Percentiles rank a stretch among this genome's conserved stretches.
These are phyloP conservation scores for Tolypocladium endophyticum DNA, from an alignment of 2,329 filamentous ascomycete species.

Conservation along the genomic window DNA sequence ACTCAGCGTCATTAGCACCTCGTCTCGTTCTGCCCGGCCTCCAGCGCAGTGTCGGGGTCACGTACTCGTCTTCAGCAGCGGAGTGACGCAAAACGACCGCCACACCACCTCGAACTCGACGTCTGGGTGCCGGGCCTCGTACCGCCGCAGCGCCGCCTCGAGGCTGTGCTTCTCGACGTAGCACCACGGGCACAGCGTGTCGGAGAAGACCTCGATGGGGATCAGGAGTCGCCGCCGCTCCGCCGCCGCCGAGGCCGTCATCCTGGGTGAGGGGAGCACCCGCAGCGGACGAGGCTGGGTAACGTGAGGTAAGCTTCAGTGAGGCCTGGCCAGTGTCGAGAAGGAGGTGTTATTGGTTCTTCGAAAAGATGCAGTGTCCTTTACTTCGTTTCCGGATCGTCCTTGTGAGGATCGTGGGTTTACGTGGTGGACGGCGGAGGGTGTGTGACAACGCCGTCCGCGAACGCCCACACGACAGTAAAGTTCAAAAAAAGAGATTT, in stretches of 20 bases:
- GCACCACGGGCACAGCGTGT: constrained; percentile 42
- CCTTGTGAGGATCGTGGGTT: background rate
- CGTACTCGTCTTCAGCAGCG: constrained; percentile 15
- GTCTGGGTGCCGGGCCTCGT: constrained; percentile 27
- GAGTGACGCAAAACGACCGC: constrained; percentile 35
- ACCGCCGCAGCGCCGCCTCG: constrained; percentile 31
- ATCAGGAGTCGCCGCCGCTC: constrained; percentile 1
- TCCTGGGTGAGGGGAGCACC: background rate
- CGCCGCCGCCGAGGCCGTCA: background rate
- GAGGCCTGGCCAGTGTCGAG: background rate
- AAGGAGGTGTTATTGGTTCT: background rate
- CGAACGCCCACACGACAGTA: background rate
- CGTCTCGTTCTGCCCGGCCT: background rate
- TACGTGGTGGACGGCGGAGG: background rate
- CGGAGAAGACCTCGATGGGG: constrained; percentile 34
- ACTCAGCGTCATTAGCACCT: background rate
- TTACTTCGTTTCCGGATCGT: background rate
- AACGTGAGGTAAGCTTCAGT: too few species aligned
- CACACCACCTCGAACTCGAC: constrained; percentile 35
- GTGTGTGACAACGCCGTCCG: background rate
- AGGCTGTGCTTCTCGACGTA: constrained; percentile 38
- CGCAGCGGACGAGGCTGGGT: background rate
- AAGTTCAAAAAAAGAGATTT: background rate
- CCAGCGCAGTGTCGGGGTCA: background rate
- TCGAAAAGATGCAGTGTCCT: too few species aligned